Evolutionary conservation across 2,329 filamentous ascomycete genomes (phyloP).

Genomic region (Fusarium tuaranense): DNA sequence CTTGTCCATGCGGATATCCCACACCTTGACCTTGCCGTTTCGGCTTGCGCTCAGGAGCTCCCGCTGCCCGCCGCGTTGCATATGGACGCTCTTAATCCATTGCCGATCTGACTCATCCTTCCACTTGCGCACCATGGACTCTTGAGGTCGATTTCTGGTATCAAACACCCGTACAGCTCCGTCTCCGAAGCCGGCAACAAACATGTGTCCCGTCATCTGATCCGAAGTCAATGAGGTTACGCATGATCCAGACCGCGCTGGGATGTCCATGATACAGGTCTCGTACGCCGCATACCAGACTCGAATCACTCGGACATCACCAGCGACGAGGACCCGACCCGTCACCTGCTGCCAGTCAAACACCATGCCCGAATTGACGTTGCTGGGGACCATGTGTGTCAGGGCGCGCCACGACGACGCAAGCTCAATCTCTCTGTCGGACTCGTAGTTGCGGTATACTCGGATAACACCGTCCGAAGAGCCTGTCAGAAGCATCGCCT

Average conservation of each 20-base stretch:
- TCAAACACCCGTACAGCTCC: conserved; percentile 96
- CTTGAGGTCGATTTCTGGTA: conserved; percentile 83
- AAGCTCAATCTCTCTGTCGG: conserved; percentile 79
- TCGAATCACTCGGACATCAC: conserved; percentile 93
- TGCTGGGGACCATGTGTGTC: conserved; percentile 93
- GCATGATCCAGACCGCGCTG: conserved; percentile 92
- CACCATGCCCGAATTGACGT: conserved; percentile 93
- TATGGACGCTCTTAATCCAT: conserved; percentile 96
- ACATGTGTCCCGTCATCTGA: conserved; percentile 96
- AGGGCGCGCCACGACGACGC: conserved; percentile 92
- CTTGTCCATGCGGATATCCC: conserved; percentile 92
- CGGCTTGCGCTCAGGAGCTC: conserved; percentile 91
- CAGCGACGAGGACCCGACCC: conserved; percentile 92
- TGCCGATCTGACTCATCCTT: conserved; percentile 87
- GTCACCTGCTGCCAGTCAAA: conserved; percentile 99
- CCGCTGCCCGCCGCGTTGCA: conserved; percentile 93
- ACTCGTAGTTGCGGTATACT: conserved; percentile 93
- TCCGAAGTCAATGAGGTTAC: conserved; percentile 97
- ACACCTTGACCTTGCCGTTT: conserved; percentile 93
- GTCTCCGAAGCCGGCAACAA: conserved; percentile 96
- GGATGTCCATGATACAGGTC: conserved; percentile 93
- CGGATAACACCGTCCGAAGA: conserved; percentile 95
- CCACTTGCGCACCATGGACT: conserved; percentile 96
- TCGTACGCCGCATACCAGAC: conserved; percentile 97
- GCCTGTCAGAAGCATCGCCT: conserved; percentile 92